These are phyloP conservation scores for Penicillium sp. DNA, from an alignment of 2,329 filamentous ascomycete species.

Conservation along the genomic window DNA sequence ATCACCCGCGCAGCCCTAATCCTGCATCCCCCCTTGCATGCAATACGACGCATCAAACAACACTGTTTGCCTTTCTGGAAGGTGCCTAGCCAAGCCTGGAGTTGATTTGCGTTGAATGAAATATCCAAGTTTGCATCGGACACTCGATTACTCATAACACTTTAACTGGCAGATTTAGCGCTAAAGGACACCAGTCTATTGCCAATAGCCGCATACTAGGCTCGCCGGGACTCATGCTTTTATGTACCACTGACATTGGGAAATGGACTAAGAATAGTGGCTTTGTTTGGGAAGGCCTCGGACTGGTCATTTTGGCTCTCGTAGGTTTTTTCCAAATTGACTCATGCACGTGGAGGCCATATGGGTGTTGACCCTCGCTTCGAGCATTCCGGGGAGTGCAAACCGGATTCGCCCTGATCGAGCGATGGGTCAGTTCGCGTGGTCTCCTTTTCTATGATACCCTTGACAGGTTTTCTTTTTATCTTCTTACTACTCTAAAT, in stretches of 20 bases:
- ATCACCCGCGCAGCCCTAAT: conserved; percentile 4
- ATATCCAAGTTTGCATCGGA: neutral
- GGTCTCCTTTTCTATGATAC: conserved; percentile 5
- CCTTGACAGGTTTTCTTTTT: neutral
- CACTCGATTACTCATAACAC: neutral
- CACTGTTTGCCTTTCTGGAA: conserved; percentile 3
- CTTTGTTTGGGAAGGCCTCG: neutral
- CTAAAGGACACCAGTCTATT: conserved; percentile 4
- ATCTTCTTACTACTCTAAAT: neutral
- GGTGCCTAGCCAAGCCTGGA: neutral
- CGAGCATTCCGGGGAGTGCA: conserved; percentile 13
- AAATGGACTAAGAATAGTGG: neutral
- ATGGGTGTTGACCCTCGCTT: conserved; percentile 21
- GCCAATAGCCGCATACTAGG: conserved; percentile 9
- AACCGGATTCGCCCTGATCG: conserved; percentile 3
- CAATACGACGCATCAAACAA: conserved; percentile 11
- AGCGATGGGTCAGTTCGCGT: conserved; percentile 7
- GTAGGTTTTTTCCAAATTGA: conserved; percentile 3
- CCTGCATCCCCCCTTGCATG: conserved; percentile 14
- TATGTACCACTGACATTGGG: neutral
- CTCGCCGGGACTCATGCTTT: neutral
- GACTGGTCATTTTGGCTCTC: conserved; percentile 2
- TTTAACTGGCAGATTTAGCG: neutral
- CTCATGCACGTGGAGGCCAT: conserved; percentile 24
- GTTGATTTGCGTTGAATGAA: neutral